Percentiles rank a stretch among this genome's conserved stretches.
Evolutionary conservation across 805 yeast genomes (phyloP).

Genomic region (Spathaspora hagerdaliae): DNA sequence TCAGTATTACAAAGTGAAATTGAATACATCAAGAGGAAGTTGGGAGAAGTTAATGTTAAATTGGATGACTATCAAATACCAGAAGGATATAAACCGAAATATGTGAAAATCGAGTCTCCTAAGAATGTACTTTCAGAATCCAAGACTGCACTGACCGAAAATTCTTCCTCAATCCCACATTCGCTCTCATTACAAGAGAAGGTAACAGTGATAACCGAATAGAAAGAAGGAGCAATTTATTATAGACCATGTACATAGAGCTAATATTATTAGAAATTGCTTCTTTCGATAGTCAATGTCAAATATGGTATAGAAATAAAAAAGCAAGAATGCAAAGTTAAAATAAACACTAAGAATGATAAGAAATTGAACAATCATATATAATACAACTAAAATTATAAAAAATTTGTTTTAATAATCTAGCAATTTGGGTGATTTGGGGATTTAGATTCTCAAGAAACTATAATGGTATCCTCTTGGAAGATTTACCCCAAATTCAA

Average conservation of each 20-base stretch:
- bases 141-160: background rate
- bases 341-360: no score
- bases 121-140: background rate
- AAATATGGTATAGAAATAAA: no score
- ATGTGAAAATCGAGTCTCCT: constrained; percentile 9
- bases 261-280: background rate
- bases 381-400: background rate
- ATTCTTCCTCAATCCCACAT: no score
- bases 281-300: no score
- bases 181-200: no score
- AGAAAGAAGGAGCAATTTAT: background rate
- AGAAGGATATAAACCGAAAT: constrained; percentile 13
- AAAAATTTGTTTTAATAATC: no score
- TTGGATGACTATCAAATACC: constrained; percentile 51
- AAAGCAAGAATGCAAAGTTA: no score
- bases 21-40: constrained; percentile 47
- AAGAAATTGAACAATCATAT: background rate
- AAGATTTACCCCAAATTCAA: background rate
- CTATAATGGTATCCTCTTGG: no score
- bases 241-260: background rate
- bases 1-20: constrained; percentile 67
- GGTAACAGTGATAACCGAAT: background rate
- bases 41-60: constrained; percentile 37
- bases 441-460: no score
- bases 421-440: background rate